These are phyloP conservation scores for Xylaria palmicola DNA, from an alignment of 495 filamentous ascomycete genomes.

Conservation along the genomic window DNA sequence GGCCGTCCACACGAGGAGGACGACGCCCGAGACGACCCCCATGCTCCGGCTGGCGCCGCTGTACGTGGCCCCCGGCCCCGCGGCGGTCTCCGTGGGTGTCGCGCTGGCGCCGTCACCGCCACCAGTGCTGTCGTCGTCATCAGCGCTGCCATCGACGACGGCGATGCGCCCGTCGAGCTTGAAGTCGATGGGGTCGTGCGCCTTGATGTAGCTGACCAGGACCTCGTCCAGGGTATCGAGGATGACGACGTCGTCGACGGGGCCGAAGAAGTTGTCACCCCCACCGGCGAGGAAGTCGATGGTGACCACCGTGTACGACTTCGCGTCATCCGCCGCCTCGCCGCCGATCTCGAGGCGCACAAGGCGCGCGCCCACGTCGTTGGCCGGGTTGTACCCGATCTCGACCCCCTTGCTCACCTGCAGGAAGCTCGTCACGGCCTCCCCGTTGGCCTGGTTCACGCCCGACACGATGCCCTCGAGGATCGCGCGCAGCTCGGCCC, in stretches of 20 bases:
- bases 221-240: slow-evolving; percentile 56
- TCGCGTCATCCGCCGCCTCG: slow-evolving; percentile 32
- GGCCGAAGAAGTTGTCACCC: slow-evolving; percentile 54
- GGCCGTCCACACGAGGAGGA: slow-evolving; percentile 10
- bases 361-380: slow-evolving; percentile 34
- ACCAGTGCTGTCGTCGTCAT: background rate
- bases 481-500: slow-evolving; percentile 47
- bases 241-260: slow-evolving; percentile 33
- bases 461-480: slow-evolving; percentile 49
- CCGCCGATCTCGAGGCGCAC: slow-evolving; percentile 43
- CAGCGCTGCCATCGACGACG: slow-evolving; percentile 22
- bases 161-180: slow-evolving; percentile 50
- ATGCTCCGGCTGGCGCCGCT: background rate
- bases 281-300: slow-evolving; percentile 55
- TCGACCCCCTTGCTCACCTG: slow-evolving; percentile 51
- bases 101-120: background rate
- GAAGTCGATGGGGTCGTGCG: slow-evolving; percentile 45
- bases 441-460: slow-evolving; percentile 47
- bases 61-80: background rate
- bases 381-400: slow-evolving; percentile 45
- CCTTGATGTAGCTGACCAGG: slow-evolving; percentile 44
- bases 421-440: slow-evolving; percentile 49
- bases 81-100: background rate
- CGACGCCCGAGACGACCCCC: background rate
- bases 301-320: slow-evolving; percentile 51